Conservation (phyloP, 768 basidiomycete genomes). For the Cyclocybe aegerita region DNA sequence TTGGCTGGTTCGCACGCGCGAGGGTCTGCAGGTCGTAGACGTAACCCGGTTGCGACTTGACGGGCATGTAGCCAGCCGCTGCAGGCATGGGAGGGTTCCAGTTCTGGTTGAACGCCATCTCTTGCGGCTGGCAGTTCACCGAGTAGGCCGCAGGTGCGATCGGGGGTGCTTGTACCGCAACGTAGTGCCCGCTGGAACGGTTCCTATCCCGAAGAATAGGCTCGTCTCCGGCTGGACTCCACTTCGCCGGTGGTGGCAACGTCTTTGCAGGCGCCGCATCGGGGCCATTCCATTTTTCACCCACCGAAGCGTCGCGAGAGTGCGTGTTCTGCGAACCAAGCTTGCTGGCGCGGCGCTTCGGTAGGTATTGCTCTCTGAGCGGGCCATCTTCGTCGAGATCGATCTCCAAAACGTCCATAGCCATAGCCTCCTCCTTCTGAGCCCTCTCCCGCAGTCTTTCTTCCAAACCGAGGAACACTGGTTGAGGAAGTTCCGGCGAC, state of each 20-base stretch:
- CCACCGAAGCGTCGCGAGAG: conserved; percentile 7
- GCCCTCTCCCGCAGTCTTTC: conserved; percentile 55
- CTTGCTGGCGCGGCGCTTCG: conserved; percentile 58
- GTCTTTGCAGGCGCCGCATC: conserved; percentile 26
- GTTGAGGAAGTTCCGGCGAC: conserved; percentile 44
- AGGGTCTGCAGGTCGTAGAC: conserved; percentile 34
- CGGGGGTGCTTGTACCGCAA: conserved; percentile 59
- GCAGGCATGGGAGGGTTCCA: conserved; percentile 30
- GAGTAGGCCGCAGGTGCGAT: conserved; percentile 37
- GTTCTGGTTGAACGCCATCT: conserved; percentile 34
- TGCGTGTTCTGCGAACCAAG: conserved; percentile 11
- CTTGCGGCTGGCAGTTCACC: conserved; percentile 31
- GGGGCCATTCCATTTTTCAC: conserved; percentile 18
- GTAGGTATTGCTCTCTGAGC: conserved; percentile 77
- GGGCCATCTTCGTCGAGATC: conserved; percentile 85
- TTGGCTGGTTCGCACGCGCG: conserved; percentile 28
- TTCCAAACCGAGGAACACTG: conserved; percentile 73
- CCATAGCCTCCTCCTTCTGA: conserved; percentile 40
- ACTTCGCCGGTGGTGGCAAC: conserved; percentile 74
- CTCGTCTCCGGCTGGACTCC: conserved; percentile 82
- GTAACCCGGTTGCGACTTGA: conserved; percentile 39
- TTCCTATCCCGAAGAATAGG: conserved; percentile 59
- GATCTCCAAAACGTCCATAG: conserved; percentile 61
- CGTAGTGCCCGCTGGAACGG: conserved; percentile 55
- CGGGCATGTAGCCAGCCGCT: conserved; percentile 26